phyloP scores from a whole-genome alignment of 768 basidiomycete species.

The Collybiopsis confluens region DNA sequence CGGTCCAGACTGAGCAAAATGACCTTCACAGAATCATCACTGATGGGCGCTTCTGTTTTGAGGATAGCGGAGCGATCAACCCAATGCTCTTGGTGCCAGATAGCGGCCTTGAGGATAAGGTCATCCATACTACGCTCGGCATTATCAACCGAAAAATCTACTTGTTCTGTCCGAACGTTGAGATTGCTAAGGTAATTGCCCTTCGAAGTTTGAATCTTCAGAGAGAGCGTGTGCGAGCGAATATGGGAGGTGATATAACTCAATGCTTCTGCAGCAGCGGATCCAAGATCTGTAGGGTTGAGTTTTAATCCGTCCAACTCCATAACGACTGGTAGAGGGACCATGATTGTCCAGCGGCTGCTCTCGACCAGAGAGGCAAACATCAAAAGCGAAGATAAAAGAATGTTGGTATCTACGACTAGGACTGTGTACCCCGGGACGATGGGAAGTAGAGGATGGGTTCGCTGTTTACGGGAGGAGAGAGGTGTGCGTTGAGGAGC shows the following conservation, averaged over 20 bases:
- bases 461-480: constrained; percentile 21
- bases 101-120: constrained; percentile 84
- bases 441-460: constrained; percentile 46
- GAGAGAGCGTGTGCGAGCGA: constrained; percentile 64
- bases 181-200: constrained; percentile 91
- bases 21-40: constrained; percentile 66
- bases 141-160: constrained; percentile 54
- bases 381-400: constrained; percentile 76
- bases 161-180: constrained; percentile 76
- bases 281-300: constrained; percentile 62
- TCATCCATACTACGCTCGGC: constrained; percentile 86
- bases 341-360: constrained; percentile 78
- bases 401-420: constrained; percentile 92
- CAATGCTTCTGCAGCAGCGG: constrained; percentile 70
- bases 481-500: constrained; percentile 12
- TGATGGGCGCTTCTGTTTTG: constrained; percentile 30
- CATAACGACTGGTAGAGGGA: constrained; percentile 94
- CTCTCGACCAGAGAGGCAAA: constrained; percentile 76
- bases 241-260: constrained; percentile 72
- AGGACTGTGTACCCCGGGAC: constrained; percentile 86
- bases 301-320: constrained; percentile 89
- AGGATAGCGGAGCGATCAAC: constrained; percentile 77
- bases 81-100: constrained; percentile 95
- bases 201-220: constrained; percentile 93
- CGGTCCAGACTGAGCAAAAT: constrained; percentile 89